A percentile compares a stretch with the other conserved stretches of the same genome.
Evolutionary conservation across 768 basidiomycete genomes (phyloP).

Genomic region (Suillus subalutaceus): DNA sequence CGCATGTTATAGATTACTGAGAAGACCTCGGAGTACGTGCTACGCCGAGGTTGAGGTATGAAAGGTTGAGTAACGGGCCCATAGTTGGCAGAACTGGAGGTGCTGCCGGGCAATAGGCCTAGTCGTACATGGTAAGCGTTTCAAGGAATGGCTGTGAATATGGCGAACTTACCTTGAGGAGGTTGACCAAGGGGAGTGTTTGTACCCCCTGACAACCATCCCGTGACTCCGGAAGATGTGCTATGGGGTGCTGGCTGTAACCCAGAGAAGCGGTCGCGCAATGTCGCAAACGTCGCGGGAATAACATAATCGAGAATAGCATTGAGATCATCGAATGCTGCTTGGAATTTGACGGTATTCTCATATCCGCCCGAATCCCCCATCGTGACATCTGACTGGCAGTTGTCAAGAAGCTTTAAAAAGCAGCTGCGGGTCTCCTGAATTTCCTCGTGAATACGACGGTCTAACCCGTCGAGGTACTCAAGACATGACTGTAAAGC

Average conservation of each 20-base stretch:
- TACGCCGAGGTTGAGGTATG: neutral
- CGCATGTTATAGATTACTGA: neutral
- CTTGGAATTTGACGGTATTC: neutral
- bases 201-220: neutral
- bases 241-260: neutral
- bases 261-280: neutral
- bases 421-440: neutral
- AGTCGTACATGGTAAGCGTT: neutral
- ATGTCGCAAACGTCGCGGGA: neutral
- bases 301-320: neutral
- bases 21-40: constrained; percentile 41
- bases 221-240: neutral
- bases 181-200: neutral
- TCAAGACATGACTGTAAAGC: neutral
- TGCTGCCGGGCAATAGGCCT: neutral
- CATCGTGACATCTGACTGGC: neutral
- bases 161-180: neutral
- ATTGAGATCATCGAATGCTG: neutral
- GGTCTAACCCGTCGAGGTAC: neutral
- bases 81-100: neutral
- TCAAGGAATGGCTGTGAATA: neutral
- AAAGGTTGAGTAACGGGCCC: neutral
- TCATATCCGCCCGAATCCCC: neutral
- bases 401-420: neutral
- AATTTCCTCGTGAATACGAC: neutral